Base-by-base conservation (phyloP, 257 asterid species). In the Solanum appendiculatum region DNA sequence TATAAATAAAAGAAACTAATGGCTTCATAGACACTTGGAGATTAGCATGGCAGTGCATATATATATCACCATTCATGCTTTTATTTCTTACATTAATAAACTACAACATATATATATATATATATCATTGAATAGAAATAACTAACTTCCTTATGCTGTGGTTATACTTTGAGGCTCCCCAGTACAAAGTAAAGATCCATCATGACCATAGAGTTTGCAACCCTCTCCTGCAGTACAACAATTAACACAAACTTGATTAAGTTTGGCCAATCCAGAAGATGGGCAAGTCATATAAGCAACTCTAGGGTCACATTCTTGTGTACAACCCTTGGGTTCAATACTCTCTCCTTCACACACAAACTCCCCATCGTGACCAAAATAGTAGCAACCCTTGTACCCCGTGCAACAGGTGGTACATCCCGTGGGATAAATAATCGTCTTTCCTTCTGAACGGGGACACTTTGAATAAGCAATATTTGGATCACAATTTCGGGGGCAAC, bases 231-330 rank as follows among this genome's bases (percentile, higher is more conserved):
- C 85, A 3, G 20, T 2, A 75, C 91, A 89, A 75, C 89, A 89
- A 14, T 81, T 85, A 85, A 80, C 68, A 7, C 89, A 89, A 10
- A 20, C 27, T 29, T 84, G 88, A 11, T 1, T 4, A 7, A 85
- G 7, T 9, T 89, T 83, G n/a, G 77, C 42, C 18, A 46, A 23
- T 64, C n/a, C 31, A 73, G 10, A 87, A 6, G 58, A 40, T 16
- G 91, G 91, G 84, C 89, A 89, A 20, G 51, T 81, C 87, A 85
- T 85, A 85, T 80, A 85, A 21, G 25, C 74, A 58, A 29, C 82
- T 46, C 10, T 33, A 9, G 4, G 11, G 6, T 51, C 18, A 88
- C 89, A 87, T 48, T 69, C 2, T n/a, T 5, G 6, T 2, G 88
- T 88, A 82, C 90, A 82, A 3, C 14, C 2, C 44, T 27, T 87